phyloP scores from a whole-genome alignment of 192 early-diverging fungal species.

The Coemansia sp. region DNA sequence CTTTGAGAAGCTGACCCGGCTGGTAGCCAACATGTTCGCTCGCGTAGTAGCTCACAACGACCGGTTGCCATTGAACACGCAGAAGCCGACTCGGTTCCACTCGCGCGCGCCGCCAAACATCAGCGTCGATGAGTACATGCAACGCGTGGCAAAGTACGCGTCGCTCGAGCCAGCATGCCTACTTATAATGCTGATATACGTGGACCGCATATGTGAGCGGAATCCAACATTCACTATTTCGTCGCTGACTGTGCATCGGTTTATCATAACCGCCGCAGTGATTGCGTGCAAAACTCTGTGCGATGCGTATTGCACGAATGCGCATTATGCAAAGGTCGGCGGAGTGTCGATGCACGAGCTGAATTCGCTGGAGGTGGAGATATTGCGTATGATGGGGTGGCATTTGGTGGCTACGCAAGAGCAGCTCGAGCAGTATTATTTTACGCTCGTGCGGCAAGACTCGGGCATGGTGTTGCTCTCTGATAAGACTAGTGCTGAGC shows the following conservation, averaged over 20 bases:
- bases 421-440: conserved; percentile 88
- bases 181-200: conserved; percentile 86
- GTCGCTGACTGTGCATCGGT: conserved; percentile 90
- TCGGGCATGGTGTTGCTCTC: conserved; percentile 54
- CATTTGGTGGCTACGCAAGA: conserved; percentile 74
- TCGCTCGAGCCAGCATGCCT: conserved; percentile 85
- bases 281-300: conserved; percentile 85
- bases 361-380: conserved; percentile 91
- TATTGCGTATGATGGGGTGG: conserved; percentile 89
- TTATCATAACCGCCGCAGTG: conserved; percentile 86
- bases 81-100: conserved; percentile 90
- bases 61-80: conserved; percentile 47
- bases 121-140: conserved; percentile 82
- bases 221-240: conserved; percentile 84
- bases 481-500: conserved; percentile 4
- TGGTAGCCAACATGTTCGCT: conserved; percentile 51
- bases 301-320: conserved; percentile 94
- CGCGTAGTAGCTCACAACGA: conserved; percentile 67
- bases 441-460: conserved; percentile 81
- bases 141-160: conserved; percentile 89
- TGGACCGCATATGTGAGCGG: conserved; percentile 82
- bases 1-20: conserved; percentile 41
- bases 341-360: conserved; percentile 91
- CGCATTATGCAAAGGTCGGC: conserved; percentile 93
- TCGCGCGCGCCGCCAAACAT: conserved; percentile 89